phyloP scores from a whole-genome alignment of 1,284 basidiomycete genomes.

The Pseudozyma pruni region DNA sequence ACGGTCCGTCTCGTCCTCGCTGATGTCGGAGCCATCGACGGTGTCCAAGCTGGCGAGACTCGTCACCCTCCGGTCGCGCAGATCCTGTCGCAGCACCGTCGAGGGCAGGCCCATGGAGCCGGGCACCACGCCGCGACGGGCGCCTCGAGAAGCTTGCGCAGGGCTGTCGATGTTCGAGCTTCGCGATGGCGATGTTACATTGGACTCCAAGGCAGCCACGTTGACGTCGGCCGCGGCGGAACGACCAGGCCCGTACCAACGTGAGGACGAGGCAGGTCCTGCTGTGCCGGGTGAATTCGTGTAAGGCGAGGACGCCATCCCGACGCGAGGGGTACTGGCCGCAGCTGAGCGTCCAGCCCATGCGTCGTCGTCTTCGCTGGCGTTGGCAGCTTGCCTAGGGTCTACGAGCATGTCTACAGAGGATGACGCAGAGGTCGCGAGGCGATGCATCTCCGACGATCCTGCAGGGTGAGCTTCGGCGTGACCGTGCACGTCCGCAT shows the following conservation, averaged over 20 bases:
- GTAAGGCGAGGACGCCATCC: constrained; percentile 34
- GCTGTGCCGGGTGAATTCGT: constrained; percentile 1
- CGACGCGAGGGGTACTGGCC: constrained; percentile 27
- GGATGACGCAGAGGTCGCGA: constrained; percentile 13
- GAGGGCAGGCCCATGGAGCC: constrained; percentile 48
- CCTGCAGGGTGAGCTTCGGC: constrained; percentile 7
- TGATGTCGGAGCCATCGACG: constrained; percentile 53
- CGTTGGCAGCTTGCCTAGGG: constrained; percentile 12
- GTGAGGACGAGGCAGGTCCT: constrained; percentile 17
- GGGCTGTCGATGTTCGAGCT: constrained; percentile 14
- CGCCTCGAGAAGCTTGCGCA: constrained; percentile 13
- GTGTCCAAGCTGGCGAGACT: constrained; percentile 56
- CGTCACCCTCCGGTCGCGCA: constrained; percentile 52
- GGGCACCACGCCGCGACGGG: constrained; percentile 29
- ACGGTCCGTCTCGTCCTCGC: constrained; percentile 57
- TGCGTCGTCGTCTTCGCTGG: constrained; percentile 23
- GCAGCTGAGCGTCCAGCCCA: constrained; percentile 12
- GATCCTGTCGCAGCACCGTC: constrained; percentile 28
- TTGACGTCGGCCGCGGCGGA: not conserved
- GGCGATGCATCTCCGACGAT: constrained; percentile 22
- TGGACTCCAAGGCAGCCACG: constrained; percentile 4
- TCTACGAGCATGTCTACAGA: constrained; percentile 13
- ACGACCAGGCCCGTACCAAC: constrained; percentile 17
- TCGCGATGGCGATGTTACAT: constrained; percentile 22
- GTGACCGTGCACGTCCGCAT: not conserved